Base-by-base conservation (phyloP, 2,329 filamentous ascomycete species). In the Apiospora pterosperma region DNA sequence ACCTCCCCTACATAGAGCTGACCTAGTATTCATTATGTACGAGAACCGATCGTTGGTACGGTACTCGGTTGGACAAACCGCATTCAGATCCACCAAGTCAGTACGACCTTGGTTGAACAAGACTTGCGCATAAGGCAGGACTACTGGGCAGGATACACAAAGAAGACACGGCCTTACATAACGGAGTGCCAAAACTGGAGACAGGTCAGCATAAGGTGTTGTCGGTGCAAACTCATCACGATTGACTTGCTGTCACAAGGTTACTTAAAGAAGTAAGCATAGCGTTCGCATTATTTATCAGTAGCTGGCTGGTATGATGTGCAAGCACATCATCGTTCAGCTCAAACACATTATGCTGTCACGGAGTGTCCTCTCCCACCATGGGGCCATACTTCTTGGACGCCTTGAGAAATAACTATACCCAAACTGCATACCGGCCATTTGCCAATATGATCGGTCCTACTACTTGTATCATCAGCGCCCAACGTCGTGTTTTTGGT, bases 381-480 rank as follows among this genome's bases (percentile, higher is more conserved):
- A 4, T n/a, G 28, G 28, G 28, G 48, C 48, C 48, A 34, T 10
- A 11, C 16, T 55, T 55, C 31, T 31, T 19, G 34, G 28, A 34
- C 16, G 14, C 25, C 44, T 41, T 10, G 38, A 41, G 38, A 11
- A 10, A 41, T 25, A 25, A 5, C 58, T 19, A 59, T 14, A 5
- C 10, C 58, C 34, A 25, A 19, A 0, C 12, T 71, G 69, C 62
- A 71, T 48, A 8, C n/a, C 60, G 8, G 67, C 63, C 5, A 65
- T 68, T 19, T 72, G 70, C 61, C 59, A 63, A 21, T 69, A 68
- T 63, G 64, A 68, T 34, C 25, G 61, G 16, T 71, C 69, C 10
- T 82, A 79, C 68, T 85, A 88, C 73, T 71, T 77, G 62, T 90
- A 89, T 74, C 78, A 80, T 74, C 89, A 2, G 74, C 76, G 11